Conservation (phyloP, 208 protist species). For the Phytomonas sp. region DNA sequence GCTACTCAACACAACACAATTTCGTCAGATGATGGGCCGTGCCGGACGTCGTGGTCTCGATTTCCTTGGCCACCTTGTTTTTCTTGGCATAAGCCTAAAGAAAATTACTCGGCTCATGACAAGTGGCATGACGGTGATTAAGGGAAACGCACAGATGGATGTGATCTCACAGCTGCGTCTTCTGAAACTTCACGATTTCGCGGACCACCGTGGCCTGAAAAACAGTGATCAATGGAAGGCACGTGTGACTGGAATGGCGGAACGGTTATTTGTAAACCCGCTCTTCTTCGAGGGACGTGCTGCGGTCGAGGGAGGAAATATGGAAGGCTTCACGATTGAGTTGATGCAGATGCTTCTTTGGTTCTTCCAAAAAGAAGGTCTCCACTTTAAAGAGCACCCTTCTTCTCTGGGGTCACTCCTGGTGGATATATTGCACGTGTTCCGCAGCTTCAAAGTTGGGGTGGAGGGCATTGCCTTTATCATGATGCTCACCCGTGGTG, state of each 20-base stretch:
- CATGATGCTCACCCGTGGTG: slow-evolving; percentile 62
- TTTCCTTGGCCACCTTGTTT: slow-evolving; percentile 89
- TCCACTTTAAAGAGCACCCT: slow-evolving; percentile 69
- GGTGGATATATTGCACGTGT: slow-evolving; percentile 70
- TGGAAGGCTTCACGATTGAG: slow-evolving; percentile 67
- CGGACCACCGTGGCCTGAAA: slow-evolving; percentile 44
- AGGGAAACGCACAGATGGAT: slow-evolving; percentile 86
- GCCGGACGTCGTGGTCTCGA: slow-evolving; percentile 94
- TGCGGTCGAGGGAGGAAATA: slow-evolving; percentile 53
- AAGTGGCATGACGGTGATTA: slow-evolving; percentile 86
- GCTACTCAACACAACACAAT: slow-evolving; percentile 89
- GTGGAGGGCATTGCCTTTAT: slow-evolving; percentile 73
- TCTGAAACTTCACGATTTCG: slow-evolving; percentile 75
- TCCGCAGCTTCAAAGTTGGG: slow-evolving; percentile 64
- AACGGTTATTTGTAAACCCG: slow-evolving; percentile 73
- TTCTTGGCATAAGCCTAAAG: slow-evolving; percentile 84
- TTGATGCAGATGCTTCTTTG: slow-evolving; percentile 69
- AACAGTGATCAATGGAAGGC: slow-evolving; percentile 41
- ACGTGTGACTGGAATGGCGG: slow-evolving; percentile 38
- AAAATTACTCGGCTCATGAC: slow-evolving; percentile 90
- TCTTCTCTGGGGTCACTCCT: slow-evolving; percentile 78
- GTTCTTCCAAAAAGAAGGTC: slow-evolving; percentile 69
- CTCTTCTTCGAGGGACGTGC: slow-evolving; percentile 75
- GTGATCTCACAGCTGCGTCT: slow-evolving; percentile 77
- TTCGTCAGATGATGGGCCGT: slow-evolving; percentile 94